Percentiles rank a stretch among this genome's conserved stretches.
These are phyloP conservation scores for Mallotus japonicus DNA, from an alignment of 441 rosid genomes.

Conservation along the genomic window DNA sequence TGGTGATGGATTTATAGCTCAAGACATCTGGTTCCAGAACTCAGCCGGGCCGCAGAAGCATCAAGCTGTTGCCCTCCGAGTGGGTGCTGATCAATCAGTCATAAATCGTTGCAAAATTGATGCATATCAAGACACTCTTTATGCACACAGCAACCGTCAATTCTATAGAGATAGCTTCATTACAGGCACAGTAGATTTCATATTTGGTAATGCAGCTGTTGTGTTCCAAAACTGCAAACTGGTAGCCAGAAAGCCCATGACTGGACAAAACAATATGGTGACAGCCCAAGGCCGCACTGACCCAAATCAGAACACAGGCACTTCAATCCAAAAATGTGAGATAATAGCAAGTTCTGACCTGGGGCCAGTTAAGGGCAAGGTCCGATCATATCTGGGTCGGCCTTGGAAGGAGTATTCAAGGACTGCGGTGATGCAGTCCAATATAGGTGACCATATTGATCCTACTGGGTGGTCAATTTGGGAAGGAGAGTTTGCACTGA, in stretches of 20 bases:
- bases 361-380: constrained; percentile 38
- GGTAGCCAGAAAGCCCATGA: constrained; percentile 51
- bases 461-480: constrained; percentile 68
- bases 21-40: constrained; percentile 69
- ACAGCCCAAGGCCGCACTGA: constrained; percentile 69
- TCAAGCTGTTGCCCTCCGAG: constrained; percentile 73
- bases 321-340: constrained; percentile 61
- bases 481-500: constrained; percentile 52
- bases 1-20: constrained; percentile 79
- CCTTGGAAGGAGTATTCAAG: constrained; percentile 66
- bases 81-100: constrained; percentile 58
- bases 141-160: constrained; percentile 55
- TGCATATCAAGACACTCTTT: constrained; percentile 72
- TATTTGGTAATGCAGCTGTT: constrained; percentile 57
- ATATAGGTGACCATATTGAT: constrained; percentile 48
- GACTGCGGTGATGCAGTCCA: constrained; percentile 61
- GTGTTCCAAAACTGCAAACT: constrained; percentile 59
- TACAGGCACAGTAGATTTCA: constrained; percentile 64
- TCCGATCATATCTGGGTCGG: constrained; percentile 50
- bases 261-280: constrained; percentile 48
- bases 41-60: constrained; percentile 70
- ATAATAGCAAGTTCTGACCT: constrained; percentile 55
- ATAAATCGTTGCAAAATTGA: constrained; percentile 66
- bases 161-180: constrained; percentile 59
- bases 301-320: constrained; percentile 59